Base-by-base conservation (phyloP, 345 rosid genomes). In the Dipteronia dyeriana region DNA sequence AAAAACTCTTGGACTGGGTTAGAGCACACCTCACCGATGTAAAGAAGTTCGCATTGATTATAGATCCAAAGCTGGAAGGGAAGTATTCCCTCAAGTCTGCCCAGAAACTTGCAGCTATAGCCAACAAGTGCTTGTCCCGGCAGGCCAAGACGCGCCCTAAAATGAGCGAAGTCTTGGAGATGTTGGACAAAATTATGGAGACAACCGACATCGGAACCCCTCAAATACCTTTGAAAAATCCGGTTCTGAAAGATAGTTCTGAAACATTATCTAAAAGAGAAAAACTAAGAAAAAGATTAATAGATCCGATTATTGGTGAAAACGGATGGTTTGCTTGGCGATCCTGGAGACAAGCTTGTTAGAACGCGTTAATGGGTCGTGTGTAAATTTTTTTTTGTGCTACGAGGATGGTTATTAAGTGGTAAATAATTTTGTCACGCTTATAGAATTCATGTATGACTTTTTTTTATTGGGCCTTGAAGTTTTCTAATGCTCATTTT, bases 1-100 rank as follows among this genome's bases (percentile, higher is more conserved):
- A 94, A 29, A 96, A 92, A 43, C 94, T 96, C 67, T 82, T 96
- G 81, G 98, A 96, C 26, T 96, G 99, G 99, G 87, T 96, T 19
- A 91, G 91, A 83, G 91, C 97, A 0, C 92, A 96, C 84, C 88
- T 96, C 12, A 69, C 94, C 22, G 91, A 90, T 71, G 23, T 79
- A 22, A 94, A 86, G 75, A 92, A 89, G 84, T 92, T 96, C 90
- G 77, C 75, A 26, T 73, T 89, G 86, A 91, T 96, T 62, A 56
- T 96, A 63, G 99, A 94, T 77, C 97, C 99, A 8, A 88, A 85
- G 83, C 94, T 96, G 0, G 91, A 92, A 54, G 98, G 95, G 22
- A 87, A 92, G 72, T 91, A 88, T 76, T 80, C 84, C 61, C 77
- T 89, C 63, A 92, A 84, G 68, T 86, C 94, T 1, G 95, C 92